phyloP scores from a whole-genome alignment of 2,329 filamentous ascomycete species.

The Pleurostoma richardsiae region DNA sequence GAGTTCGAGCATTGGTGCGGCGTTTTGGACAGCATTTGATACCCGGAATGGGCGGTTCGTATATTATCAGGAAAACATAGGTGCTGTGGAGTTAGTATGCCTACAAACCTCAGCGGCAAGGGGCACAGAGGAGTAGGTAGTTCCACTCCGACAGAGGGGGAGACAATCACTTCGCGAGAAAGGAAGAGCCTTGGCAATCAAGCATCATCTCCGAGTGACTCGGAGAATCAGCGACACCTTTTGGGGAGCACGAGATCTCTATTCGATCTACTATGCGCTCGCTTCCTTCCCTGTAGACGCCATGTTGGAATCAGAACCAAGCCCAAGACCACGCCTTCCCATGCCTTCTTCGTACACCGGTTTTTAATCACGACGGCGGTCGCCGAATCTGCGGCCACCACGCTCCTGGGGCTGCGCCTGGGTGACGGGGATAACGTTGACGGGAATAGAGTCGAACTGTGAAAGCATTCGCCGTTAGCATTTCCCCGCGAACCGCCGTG shows the following conservation, averaged over 20 bases:
- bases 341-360: slow-evolving; percentile 7
- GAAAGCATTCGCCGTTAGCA: slow-evolving; percentile 6
- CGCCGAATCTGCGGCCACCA: slow-evolving; percentile 41
- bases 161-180: background rate
- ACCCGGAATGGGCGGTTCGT: no score
- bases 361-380: slow-evolving; percentile 40
- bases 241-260: slow-evolving; percentile 54
- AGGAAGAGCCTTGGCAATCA: slow-evolving; percentile 70
- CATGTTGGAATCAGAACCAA: slow-evolving; percentile 36
- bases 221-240: slow-evolving; percentile 89
- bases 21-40: no score
- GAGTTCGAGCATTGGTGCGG: no score
- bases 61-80: no score
- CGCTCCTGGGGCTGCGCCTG: slow-evolving; percentile 86
- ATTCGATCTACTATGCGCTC: slow-evolving; percentile 55
- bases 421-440: slow-evolving; percentile 88
- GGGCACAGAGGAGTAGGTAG: no score
- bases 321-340: slow-evolving; percentile 34
- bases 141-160: no score
- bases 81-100: no score
- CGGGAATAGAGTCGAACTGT: slow-evolving; percentile 94
- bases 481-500: background rate
- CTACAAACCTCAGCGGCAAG: no score
- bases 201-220: slow-evolving; percentile 66
- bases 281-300: slow-evolving; percentile 53